Evolutionary conservation across 805 yeast genomes (phyloP), one percentile per base, ranked within the genome.

Genomic region (Metahyphopichia silvanorum): DNA sequence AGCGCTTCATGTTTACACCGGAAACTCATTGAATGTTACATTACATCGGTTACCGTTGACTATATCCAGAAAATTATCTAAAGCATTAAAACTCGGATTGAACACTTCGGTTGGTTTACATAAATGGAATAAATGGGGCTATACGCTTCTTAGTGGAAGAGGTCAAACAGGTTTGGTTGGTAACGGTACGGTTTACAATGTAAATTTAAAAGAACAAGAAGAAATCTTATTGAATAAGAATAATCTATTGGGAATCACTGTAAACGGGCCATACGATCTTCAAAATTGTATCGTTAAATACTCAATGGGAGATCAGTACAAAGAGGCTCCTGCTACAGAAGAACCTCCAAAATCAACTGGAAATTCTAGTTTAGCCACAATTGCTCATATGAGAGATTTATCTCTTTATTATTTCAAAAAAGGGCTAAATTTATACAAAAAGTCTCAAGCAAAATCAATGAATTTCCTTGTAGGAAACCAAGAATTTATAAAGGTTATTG

Each of bases 161-260:
- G 86, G 86, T 0, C 69, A 65, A 31, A 65, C 65, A 2, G 77
- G 78, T 1, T 41, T 79, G 11, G 71, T 66, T 11, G 84, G 82
- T 1, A 57, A 61, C 16, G 84, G 85, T 0, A 63, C 74, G 9
- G 51, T 79, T 15, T 76, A 75, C 49, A 68, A 65, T 37, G 54
- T 77, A 11, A 58, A 58, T 20, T 49, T 79, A 16, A 56, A 45
- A 3, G 66, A 58, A 12, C 66, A 51, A 15, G 84, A 79, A 40
- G 71, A 71, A 25, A 52, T 76, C 4, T 51, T 74, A 19, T 63
- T 79, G 16, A 71, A 65, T 37, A 64, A 57, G 29, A 51, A 61
- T 9, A 68, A 71, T 37, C 47, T 79, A 30, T 55, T 79, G 27
- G 83, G 74, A 0, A 38, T 73, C 1, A 71, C 76, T 6, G 67